Percentiles rank a stretch among this genome's conserved stretches.
Conservation (phyloP, 2,329 filamentous ascomycete genomes). For the Ascochyta rabiei region DNA sequence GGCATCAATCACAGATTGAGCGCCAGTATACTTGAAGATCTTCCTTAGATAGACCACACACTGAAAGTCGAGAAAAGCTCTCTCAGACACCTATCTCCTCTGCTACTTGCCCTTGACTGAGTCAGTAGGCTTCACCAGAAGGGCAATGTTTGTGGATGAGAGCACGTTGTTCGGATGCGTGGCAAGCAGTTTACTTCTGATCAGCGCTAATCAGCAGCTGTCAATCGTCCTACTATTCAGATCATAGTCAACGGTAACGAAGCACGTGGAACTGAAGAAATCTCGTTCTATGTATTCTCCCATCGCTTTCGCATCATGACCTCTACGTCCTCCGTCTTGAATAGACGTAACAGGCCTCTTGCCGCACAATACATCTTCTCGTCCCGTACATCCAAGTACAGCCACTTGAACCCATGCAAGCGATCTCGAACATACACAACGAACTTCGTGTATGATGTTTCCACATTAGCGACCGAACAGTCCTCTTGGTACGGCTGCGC, state of each 20-base stretch:
- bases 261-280: neutral
- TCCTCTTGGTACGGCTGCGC: conserved; percentile 41
- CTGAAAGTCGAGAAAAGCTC: no score
- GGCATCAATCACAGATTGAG: neutral
- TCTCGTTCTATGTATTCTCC: neutral
- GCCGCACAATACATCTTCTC: neutral
- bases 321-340: neutral
- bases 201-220: neutral
- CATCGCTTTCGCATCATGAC: neutral
- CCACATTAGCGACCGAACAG: conserved; percentile 18
- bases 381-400: conserved; percentile 27
- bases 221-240: neutral
- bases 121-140: no score
- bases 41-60: no score
- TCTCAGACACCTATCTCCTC: no score
- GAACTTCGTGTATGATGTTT: conserved; percentile 25
- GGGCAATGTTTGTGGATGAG: no score
- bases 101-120: no score
- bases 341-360: neutral
- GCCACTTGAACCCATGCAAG: conserved; percentile 20
- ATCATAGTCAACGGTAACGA: neutral
- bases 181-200: no score
- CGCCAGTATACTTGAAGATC: neutral
- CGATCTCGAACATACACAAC: conserved; percentile 22
- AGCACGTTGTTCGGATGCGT: no score